Conservation (phyloP, 768 basidiomycete species). For the Nidularia pulvinata region DNA sequence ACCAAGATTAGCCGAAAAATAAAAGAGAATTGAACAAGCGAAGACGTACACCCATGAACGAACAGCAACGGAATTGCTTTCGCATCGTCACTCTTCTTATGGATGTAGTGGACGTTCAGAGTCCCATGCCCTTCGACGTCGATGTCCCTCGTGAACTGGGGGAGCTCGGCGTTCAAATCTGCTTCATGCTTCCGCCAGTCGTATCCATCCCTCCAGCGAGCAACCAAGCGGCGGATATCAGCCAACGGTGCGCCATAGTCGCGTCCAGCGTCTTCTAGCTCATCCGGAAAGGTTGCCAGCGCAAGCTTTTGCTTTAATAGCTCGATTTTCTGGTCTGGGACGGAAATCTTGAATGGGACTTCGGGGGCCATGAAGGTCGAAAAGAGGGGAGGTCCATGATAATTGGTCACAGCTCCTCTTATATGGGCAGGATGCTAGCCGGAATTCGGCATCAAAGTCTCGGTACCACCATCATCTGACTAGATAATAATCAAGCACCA, state of each 20-base stretch:
- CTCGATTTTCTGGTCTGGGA: conserved; percentile 11
- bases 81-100: conserved; percentile 34
- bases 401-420: too few relatives aligned
- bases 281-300: conserved; percentile 15
- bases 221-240: conserved; percentile 34
- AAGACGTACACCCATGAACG: conserved; percentile 45
- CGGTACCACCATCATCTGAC: too few relatives aligned
- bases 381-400: too few relatives aligned
- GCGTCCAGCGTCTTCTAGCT: conserved; percentile 14
- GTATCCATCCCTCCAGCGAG: conserved; percentile 38
- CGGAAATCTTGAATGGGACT: conserved; percentile 10
- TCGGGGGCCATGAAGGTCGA: background rate
- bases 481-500: too few relatives aligned
- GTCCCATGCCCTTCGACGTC: conserved; percentile 36
- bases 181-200: conserved; percentile 43
- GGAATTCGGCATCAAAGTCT: too few relatives aligned
- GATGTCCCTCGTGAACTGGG: conserved; percentile 52
- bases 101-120: conserved; percentile 48
- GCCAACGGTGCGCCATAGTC: conserved; percentile 40
- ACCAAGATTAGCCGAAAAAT: background rate
- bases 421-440: too few relatives aligned
- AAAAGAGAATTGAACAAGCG: background rate
- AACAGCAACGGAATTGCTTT: conserved; percentile 51
- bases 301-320: conserved; percentile 12
- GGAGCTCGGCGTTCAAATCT: conserved; percentile 39